phyloP scores from a whole-genome alignment of 2,329 filamentous ascomycete genomes.

The Seiridium cupressi region DNA sequence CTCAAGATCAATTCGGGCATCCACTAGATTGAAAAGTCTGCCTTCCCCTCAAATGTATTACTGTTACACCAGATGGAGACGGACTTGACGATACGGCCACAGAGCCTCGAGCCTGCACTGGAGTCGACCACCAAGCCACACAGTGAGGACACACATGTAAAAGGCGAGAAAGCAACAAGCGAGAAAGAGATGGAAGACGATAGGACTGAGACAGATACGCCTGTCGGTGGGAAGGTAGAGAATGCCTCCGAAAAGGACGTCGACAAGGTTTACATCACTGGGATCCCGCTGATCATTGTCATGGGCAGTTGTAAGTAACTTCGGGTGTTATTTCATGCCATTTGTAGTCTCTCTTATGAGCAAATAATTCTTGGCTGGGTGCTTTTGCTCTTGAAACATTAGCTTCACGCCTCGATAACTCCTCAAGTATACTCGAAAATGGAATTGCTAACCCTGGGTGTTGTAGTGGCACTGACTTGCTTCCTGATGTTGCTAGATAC shows the following conservation, averaged over 20 bases:
- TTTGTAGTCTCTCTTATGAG: too few species aligned
- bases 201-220: background rate
- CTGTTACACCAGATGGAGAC: background rate
- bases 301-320: slow-evolving; percentile 18
- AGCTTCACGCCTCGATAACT: too few species aligned
- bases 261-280: slow-evolving; percentile 21
- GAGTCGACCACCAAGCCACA: background rate
- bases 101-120: background rate
- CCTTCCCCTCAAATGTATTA: background rate
- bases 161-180: background rate
- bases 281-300: slow-evolving; percentile 21
- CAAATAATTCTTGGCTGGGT: too few species aligned
- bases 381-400: too few species aligned
- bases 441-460: too few species aligned
- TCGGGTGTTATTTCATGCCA: too few species aligned
- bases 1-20: too few species aligned
- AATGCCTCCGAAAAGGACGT: background rate
- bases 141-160: background rate
- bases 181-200: background rate
- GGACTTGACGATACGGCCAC: background rate
- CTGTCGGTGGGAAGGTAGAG: background rate
- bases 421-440: too few species aligned
- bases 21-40: background rate
- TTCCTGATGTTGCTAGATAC: slow-evolving; percentile 51
- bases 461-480: slow-evolving; percentile 34